Base-by-base conservation (phyloP, 2,329 filamentous ascomycete species). In the Pseudogymnoascus sp. region DNA sequence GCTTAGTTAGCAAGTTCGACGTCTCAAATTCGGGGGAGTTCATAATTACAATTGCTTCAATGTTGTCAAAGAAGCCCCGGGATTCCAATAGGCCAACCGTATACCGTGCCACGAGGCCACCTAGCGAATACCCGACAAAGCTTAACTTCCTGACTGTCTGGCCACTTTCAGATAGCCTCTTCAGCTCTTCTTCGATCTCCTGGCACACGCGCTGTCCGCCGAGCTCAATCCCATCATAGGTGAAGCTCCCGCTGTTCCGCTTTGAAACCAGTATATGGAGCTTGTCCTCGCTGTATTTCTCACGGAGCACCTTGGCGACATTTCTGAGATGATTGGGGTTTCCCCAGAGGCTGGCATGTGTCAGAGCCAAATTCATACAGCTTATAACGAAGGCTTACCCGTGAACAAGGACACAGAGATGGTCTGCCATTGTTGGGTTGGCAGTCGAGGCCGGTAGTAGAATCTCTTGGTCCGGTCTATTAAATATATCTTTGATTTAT, bases 81-180 rank as follows among this genome's bases (percentile, higher is more conserved):
- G 89, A 87, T 68, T 92, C 85, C 3, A 97, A 79, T 69, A 97
- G 77, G 0, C 93, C 93, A 62, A 96, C 82, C 1, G 90, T 88
- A 76, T 96, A 97, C 64, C 93, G 83, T 8, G 90, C 86, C 4
- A 97, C 86, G 5, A 97, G 78, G 0, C 93, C 93, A 52, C 93
- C 93, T 1, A 97, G 80, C 0, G 91, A 96, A 74, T 97, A 97
- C 39, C 93, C 93, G 45, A 93, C 82, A 40, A 97, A 79, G 72
- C 92, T 96, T 66, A 97, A 79, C 75, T 92, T 95, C 58, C 77
- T 87, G 69, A 97, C 88, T 42, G 83, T 81, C 67, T 87, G 84
- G 21, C 91, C 92, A 29, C 80, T 77, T 42, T 76, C 76, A 58
- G 82, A 80, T 60, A 86, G 80, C 48, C 74, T 72, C 62, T 80